Evolutionary conservation across 1,139 yeast species (phyloP), one percentile per base, ranked within the genome.

Genomic region (Dujonia santamariae): DNA sequence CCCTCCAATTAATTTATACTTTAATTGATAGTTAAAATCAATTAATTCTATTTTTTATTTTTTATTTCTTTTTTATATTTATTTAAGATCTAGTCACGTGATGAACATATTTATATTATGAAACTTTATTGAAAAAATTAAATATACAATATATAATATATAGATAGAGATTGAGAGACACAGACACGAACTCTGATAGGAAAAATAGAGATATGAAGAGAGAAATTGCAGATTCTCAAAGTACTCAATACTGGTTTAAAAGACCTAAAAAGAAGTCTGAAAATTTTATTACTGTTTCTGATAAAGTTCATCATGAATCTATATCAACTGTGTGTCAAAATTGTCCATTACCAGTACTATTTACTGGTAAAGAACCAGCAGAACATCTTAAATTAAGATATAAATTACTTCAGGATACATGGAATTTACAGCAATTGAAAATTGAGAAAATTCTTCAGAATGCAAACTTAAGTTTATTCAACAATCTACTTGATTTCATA

Each of bases 301-400:
- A 19, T 4, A 24, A 28, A 4, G 21, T 29, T 13, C 28, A 33
- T 16, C 4, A 15, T n/a, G 36, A 33, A 20, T 17, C 36, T 2
- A 16, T 26, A 3, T 14, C 26, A 16, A 7, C 19, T 6, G 21
- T 15, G 24, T 23, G 26, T 12, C 8, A 25, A 13, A 27, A 17
- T 3, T 25, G 30, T 15, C 31, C 38, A 3, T 19, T 36, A 3
- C 36, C 33, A 2, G 23, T 30, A 11, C 54, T 75, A 3, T 47
- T 70, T 23, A 49, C 53, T 12, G 78, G 76, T 0, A 41, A 52
- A 3, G 82, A 76, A 40, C 56, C 71, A 0, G 37, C 43, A 1
- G 54, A 46, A 3, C 57, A 66, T 34, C 64, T 61, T 11, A 31
- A 46, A 13, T 48, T 53, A 14, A 50, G 84, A 22, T 71, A 61